Evolutionary conservation across 2,329 filamentous ascomycete genomes (phyloP), one percentile per base, ranked within the genome.

Genomic region (Ophiostoma tasmaniense): DNA sequence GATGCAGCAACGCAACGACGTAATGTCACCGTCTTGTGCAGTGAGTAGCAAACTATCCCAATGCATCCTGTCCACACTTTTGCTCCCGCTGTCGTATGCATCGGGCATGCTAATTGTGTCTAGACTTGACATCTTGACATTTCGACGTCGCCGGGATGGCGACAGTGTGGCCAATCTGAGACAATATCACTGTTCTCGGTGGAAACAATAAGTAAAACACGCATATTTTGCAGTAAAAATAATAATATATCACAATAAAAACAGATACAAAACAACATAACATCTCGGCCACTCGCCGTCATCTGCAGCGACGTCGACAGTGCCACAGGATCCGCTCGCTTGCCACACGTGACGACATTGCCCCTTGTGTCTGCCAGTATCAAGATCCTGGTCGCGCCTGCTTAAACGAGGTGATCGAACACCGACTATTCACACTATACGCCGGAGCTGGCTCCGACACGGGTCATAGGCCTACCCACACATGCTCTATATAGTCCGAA

Each of bases 271-370:
- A 17, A 20, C 17, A 20, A 45, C 8, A 4, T n/a, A 4, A 20
- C 42, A 45, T 45, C 20, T 45, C 17, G 42, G 4, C 42, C 5
- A n/a, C 39, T 45, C 17, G 42, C 17, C 42, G n/a, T 45, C 17
- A 37, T 61, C 33, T 33, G 67, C 55, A 68, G 37, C 20, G 22
- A 33, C 22, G 61, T 33, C 42, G 61, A 42, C 67, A 59, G 14
- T 14, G 6, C 33, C 66, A 67, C 52, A 17, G 66, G 35, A 55
- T 55, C 50, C 50, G 50, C 50, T 28, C 30, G 59, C 50, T 69
- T 64, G 68, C 65, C 68, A 67, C 68, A 69, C 68, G 68, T 69
- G 68, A 69, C 65, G 68, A 52, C 68, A 67, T 62, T 20, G 50
- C 55, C 55, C 50, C 67, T 42, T 55, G 17, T 65, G 50, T 66